Base-by-base conservation (phyloP, 2,329 filamentous ascomycete genomes). In the Coniella vitis region DNA sequence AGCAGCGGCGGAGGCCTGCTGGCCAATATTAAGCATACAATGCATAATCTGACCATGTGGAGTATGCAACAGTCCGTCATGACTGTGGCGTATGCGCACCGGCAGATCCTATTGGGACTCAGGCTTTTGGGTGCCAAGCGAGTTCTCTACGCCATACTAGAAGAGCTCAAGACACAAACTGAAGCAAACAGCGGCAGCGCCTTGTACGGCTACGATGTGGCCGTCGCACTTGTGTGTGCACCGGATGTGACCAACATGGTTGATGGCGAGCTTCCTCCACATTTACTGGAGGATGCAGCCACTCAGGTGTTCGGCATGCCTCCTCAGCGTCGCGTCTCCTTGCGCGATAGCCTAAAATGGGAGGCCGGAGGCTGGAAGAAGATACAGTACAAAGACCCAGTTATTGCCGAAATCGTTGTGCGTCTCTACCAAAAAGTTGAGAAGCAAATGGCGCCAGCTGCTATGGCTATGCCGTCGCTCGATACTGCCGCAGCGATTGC, bases 51-150 rank as follows among this genome's bases (percentile, higher is more conserved):
- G 4, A 72, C 83, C 2, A 73, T 81, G 42, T 91, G 87, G 87
- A 79, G 75, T 29, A 65, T 80, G 35, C 74, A 81, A 44, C 74
- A 78, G 0, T 68, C 68, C 4, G 68, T 69, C 29, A 77, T 77
- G 68, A 78, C 79, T 1, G 73, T 85, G 0, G 73, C 76, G 10
- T 91, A 90, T 62, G 87, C 84, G 0, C 85, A 90, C 60, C 79
- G 83, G 4, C 83, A 86, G 55, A 68, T 89, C 3, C 73, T 87
- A 8, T 73, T 76, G 0, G 79, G 76, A 0, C 64, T 79, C 32
- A 75, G 77, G 48, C 69, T 86, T 29, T 66, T 86, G 1, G 85
- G 85, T 0, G 76, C 83, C 0, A 76, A 72, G 50, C 70, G 74
- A 4, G 67, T 87, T 0, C 65, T 91, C 1, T 64, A 72, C 2